Evolutionary conservation across 2,329 filamentous ascomycete genomes (phyloP).

Genomic region (Knufia fluminis): DNA sequence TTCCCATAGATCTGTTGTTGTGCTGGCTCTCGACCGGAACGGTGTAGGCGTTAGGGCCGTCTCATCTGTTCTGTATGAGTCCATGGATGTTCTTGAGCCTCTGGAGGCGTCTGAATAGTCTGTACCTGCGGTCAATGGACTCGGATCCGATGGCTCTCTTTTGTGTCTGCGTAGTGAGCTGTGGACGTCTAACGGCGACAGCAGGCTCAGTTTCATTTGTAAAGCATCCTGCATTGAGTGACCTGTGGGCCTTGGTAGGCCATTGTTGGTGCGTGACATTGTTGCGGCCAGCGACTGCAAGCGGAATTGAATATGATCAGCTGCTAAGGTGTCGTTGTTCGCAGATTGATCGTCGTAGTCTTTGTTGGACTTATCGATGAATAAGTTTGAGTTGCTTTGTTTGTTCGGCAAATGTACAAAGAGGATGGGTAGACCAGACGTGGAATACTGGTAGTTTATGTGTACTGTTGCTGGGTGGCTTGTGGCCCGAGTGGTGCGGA

Average conservation of each 20-base stretch:
- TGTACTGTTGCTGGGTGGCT: neutral
- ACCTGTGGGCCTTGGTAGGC: constrained; percentile 5
- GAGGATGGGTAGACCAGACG: neutral
- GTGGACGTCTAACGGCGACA: constrained; percentile 1
- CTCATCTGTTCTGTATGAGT: constrained; percentile 21
- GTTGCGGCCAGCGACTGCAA: neutral
- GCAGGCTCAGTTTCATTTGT: constrained; percentile 6
- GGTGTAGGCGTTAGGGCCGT: constrained; percentile 22
- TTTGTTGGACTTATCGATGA: neutral
- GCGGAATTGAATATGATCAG: neutral
- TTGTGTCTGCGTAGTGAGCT: neutral
- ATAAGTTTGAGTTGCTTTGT: neutral
- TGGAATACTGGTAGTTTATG: neutral
- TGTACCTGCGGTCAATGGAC: constrained; percentile 10
- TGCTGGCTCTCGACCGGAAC: constrained; percentile 22
- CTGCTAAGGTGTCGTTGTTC: neutral
- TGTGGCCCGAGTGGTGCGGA: neutral
- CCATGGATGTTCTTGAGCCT: constrained; percentile 12
- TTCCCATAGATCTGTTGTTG: constrained; percentile 15
- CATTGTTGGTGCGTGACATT: constrained; percentile 11
- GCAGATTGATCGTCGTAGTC: neutral
- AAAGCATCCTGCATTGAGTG: constrained; percentile 1
- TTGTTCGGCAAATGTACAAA: neutral
- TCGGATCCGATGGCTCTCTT: constrained; percentile 7
- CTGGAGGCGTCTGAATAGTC: constrained; percentile 20